Base-by-base conservation (phyloP, 2,329 filamentous ascomycete genomes). In the Coniella lustricola region DNA sequence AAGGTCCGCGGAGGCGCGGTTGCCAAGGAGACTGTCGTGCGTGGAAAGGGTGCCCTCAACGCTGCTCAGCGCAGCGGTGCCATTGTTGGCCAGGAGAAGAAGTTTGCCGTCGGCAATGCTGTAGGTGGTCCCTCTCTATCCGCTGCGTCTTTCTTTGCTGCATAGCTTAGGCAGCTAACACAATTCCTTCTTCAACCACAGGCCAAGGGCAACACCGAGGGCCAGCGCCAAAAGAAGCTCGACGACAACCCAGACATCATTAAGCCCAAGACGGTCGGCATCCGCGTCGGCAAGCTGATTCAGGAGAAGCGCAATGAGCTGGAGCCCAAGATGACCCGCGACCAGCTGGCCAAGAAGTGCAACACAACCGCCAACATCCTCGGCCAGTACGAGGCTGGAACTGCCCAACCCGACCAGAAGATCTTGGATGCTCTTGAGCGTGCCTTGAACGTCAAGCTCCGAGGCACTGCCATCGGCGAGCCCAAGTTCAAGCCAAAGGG, bases 171-270 rank as follows among this genome's bases (percentile, higher is more conserved):
- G n/a, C n/a, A n/a, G n/a, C 38, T 41, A 25, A 41, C 38, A 29
- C 12, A 14, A 13, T 17, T 4, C 4, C 33, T 35, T 17, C 10
- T 16, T 20, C 9, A 17, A 31, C 74, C 55, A 56, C 70, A 53
- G 51, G 51, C 38, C 44, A 50, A 50, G 44, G 12, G 40, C 52
- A 72, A 71, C 53, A 76, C 75, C 57, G 91, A 97, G 72, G 93
- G 93, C 60, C 93, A 98, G 73, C 90, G 88, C 65, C 78, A 97
- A 57, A 97, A 93, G 58, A 96, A 97, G 76, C 90, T 98, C 68
- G 93, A 97, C 77, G 90, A 91, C 59, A 84, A 83, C 66, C 90
- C 97, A 75, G 93, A 96, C 67, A 95, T 96, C 72, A 85, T 97
- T 71, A 95, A 95, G 75, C 90, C 90, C 64, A 95, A 95, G 74